phyloP scores from a whole-genome alignment of 2,329 filamentous ascomycete species.

The Colletotrichum cuscutae region DNA sequence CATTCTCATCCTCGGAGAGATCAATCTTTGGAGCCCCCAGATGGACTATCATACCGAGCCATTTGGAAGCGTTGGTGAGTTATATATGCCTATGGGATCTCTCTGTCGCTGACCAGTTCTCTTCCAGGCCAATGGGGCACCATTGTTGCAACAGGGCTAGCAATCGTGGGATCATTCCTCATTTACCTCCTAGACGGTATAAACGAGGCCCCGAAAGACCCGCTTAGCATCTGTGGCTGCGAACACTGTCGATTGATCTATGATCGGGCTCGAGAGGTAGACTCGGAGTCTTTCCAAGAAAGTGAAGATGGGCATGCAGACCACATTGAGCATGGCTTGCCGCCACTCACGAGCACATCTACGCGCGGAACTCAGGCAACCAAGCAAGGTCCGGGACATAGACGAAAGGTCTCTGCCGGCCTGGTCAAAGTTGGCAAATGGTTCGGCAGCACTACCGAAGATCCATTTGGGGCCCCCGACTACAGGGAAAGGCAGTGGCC shows the following conservation, averaged over 20 bases:
- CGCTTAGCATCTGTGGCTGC: not conserved
- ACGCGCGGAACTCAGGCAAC: not conserved
- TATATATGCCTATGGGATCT: constrained; percentile 37
- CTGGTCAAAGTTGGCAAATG: constrained; percentile 56
- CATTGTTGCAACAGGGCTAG: constrained; percentile 67
- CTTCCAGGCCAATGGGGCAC: constrained; percentile 67
- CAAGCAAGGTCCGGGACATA: not conserved
- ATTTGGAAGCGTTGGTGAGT: constrained; percentile 66
- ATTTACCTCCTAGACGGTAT: constrained; percentile 55
- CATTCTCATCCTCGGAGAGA: constrained; percentile 70
- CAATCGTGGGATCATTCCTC: constrained; percentile 68
- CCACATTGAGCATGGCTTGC: not conserved
- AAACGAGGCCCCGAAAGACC: constrained; percentile 36
- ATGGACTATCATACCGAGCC: constrained; percentile 70
- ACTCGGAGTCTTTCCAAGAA: not conserved
- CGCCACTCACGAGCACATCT: not conserved
- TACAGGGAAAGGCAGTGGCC: constrained; percentile 64
- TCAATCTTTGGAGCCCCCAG: constrained; percentile 69
- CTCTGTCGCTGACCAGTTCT: not conserved
- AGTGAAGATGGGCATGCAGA: not conserved
- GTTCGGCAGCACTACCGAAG: constrained; percentile 57
- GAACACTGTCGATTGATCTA: constrained; percentile 9
- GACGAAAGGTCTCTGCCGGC: constrained; percentile 54
- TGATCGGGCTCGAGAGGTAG: not conserved
- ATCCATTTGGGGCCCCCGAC: constrained; percentile 58